Conservation (phyloP, 208 protist species). For the Trypanosoma scelopori region DNA sequence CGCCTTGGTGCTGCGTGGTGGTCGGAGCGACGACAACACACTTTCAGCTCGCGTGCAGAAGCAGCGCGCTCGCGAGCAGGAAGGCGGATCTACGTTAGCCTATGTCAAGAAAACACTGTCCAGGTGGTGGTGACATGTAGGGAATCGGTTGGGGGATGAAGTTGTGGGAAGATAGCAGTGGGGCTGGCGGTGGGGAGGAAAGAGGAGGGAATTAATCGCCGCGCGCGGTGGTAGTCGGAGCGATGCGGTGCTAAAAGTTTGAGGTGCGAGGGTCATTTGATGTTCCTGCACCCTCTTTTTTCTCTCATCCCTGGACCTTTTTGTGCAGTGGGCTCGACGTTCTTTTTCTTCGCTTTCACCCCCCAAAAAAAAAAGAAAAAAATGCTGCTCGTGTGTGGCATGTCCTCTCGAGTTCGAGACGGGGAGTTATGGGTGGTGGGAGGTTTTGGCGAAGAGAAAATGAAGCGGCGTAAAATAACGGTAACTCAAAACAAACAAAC, state of each 20-base stretch:
- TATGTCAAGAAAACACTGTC: constrained; percentile 54
- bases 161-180: background rate
- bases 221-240: too few relatives aligned
- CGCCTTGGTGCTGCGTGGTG: constrained; percentile 56
- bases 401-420: too few relatives aligned
- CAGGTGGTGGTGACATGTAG: constrained; percentile 62
- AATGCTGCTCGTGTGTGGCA: background rate
- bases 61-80: constrained; percentile 36
- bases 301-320: too few relatives aligned
- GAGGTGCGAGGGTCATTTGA: too few relatives aligned
- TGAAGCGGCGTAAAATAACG: too few relatives aligned
- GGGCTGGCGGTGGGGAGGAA: background rate
- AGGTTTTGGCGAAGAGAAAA: too few relatives aligned
- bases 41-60: constrained; percentile 60
- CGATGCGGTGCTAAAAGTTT: too few relatives aligned
- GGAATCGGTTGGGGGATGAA: background rate
- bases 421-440: too few relatives aligned
- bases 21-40: constrained; percentile 36
- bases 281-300: too few relatives aligned
- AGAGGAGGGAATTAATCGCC: background rate
- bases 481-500: too few relatives aligned
- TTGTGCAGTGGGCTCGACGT: too few relatives aligned
- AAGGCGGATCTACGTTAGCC: constrained; percentile 29
- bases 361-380: constrained; percentile 17
- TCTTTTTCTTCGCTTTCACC: background rate